Evolutionary conservation across 306 rosid genomes (phyloP).

Genomic region (Acacia acuminata): DNA sequence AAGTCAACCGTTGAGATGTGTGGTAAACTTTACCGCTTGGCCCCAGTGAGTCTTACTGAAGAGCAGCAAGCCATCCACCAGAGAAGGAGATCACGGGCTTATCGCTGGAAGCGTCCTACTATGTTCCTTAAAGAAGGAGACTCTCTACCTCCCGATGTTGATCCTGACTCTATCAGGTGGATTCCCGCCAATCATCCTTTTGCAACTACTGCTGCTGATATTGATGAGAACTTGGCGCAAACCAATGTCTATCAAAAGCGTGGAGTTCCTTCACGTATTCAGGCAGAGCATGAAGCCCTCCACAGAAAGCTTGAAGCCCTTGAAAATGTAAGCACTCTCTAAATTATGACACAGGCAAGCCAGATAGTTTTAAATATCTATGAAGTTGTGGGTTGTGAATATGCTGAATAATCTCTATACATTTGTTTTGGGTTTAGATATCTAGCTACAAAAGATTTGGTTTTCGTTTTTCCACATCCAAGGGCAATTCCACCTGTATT

Average conservation of each 20-base stretch:
- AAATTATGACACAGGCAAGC: neutral
- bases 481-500: neutral
- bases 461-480: neutral
- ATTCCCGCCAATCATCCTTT: conserved; percentile 96
- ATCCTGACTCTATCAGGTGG: conserved; percentile 92
- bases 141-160: conserved; percentile 74
- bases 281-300: conserved; percentile 95
- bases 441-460: neutral
- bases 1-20: conserved; percentile 86
- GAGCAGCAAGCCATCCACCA: conserved; percentile 85
- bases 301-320: conserved; percentile 85
- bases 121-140: conserved; percentile 93
- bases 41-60: conserved; percentile 88
- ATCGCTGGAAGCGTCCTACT: conserved; percentile 96
- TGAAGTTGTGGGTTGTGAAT: neutral
- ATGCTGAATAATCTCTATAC: neutral
- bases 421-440: conserved; percentile 18
- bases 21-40: conserved; percentile 89
- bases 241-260: conserved; percentile 82
- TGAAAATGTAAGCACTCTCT: conserved; percentile 60
- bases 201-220: conserved; percentile 83
- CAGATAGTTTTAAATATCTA: neutral
- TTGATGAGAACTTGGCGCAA: conserved; percentile 87
- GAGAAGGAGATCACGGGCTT: conserved; percentile 85
- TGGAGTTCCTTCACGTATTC: conserved; percentile 92